Evolutionary conservation across 202 grass and related monocot species (phyloP).

Genomic region (Miscanthus sacchariflorus): DNA sequence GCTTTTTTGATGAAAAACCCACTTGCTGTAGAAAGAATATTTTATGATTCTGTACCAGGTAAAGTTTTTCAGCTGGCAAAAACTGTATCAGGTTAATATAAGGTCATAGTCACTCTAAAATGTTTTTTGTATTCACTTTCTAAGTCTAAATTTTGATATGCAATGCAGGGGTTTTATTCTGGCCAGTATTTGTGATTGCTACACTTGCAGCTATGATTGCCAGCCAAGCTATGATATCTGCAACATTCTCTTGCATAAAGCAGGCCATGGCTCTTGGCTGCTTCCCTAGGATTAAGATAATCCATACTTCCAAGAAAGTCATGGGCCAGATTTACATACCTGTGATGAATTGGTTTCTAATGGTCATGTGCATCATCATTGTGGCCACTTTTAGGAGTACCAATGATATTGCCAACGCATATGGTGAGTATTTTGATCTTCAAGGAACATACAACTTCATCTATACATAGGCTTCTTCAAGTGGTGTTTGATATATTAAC

Average conservation of each 20-base stretch:
- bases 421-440: constrained; percentile 63
- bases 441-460: constrained; percentile 1
- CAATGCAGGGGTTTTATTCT: constrained; percentile 77
- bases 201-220: constrained; percentile 99
- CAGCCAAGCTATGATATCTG: constrained; percentile 99
- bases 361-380: constrained; percentile 95
- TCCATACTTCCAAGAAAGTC: constrained; percentile 92
- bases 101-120: constrained; percentile 3
- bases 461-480: not conserved
- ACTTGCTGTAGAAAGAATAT: constrained; percentile 72
- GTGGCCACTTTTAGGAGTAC: constrained; percentile 94
- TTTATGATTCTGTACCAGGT: constrained; percentile 98
- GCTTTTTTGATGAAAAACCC: constrained; percentile 91
- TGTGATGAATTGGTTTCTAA: constrained; percentile 96
- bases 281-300: constrained; percentile 93
- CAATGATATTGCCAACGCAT: constrained; percentile 97
- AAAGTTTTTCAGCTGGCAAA: constrained; percentile 41
- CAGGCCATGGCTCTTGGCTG: constrained; percentile 98
- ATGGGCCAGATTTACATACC: constrained; percentile 99
- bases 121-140: constrained; percentile 11
- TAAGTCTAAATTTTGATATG: constrained; percentile 43
- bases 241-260: constrained; percentile 99
- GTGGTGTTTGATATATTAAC: not conserved
- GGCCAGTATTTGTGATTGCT: constrained; percentile 96
- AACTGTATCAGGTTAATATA: not conserved